Evolutionary conservation across 2,329 filamentous ascomycete genomes (phyloP), one percentile per base, ranked within the genome.

Genomic region (Botrytis byssoidea): DNA sequence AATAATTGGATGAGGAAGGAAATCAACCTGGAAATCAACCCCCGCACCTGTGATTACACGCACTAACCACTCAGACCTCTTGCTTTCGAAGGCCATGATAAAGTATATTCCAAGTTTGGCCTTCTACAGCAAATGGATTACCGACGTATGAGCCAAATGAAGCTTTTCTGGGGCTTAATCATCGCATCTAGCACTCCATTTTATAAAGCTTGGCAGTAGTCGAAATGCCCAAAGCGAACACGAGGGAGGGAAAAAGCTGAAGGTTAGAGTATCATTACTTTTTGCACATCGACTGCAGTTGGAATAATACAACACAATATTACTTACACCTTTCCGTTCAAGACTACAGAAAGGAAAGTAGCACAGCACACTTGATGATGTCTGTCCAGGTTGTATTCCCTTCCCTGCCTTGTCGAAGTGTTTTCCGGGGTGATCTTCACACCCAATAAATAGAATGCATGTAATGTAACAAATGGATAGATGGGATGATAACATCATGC

Each of bases 21-120:
- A 71, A 72, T 68, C 63, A 44, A 22, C 70, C 63, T 59, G 59
- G 59, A 29, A n/a, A 16, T 42, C 22, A 64, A 40, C 25, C 59
- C 37, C 40, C 40, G 60, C 70, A 59, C 29, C 32, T 32, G 4
- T 67, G 35, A 57, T 67, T 67, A 72, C 40, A 59, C 71, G 71
- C 37, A 37, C 51, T 59, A 40, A 35, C 63, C 71, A 72, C 63
- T 72, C 71, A 68, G 40, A 44, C 51, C 51, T 68, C 51, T 57
- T 40, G 40, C 63, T 68, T 72, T 32, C 22, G 51, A 46, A 48
- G 20, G 18, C 63, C 32, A 16, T 68, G 35, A 29, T n/a, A 37
- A 68, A 20, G 48, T 60, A 51, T 60, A 29, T 72, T 60, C 40
- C 40, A 29, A 72, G 61, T 44, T 40, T 59, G 70, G 63, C 42